These are phyloP conservation scores for Kodamaea plutei DNA, from an alignment of 1,139 yeast genomes.

Conservation along the genomic window DNA sequence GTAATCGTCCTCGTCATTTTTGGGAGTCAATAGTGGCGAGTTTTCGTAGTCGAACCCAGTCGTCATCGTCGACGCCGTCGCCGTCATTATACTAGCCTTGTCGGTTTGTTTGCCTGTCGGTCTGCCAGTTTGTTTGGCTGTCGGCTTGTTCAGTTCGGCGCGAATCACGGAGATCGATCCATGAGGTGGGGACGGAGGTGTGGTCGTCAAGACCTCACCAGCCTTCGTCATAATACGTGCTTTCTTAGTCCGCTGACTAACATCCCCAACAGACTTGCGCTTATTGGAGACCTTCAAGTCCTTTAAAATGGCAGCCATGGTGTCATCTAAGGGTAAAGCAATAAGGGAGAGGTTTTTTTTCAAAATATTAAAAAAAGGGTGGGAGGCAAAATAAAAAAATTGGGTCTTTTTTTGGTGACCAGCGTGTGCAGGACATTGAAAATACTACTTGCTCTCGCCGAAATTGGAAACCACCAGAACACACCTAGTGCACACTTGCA, in stretches of 20 bases:
- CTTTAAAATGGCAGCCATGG: constrained; percentile 27
- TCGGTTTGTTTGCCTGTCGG: neutral
- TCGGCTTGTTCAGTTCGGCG: constrained; percentile 1
- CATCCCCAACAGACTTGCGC: constrained; percentile 32
- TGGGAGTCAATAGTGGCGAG: constrained; percentile 42
- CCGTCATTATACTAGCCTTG: neutral
- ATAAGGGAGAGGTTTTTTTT: constrained; percentile 3
- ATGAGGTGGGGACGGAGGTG: constrained; percentile 7
- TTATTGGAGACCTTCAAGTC: constrained; percentile 22
- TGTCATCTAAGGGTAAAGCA: constrained; percentile 3
- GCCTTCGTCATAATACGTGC: constrained; percentile 3
- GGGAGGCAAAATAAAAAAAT: constrained; percentile 6
- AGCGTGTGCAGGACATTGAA: neutral
- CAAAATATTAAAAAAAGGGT: constrained; percentile 3
- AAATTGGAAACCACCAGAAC: too few species aligned
- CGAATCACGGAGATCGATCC: neutral
- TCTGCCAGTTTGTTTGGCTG: neutral
- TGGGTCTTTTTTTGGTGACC: constrained; percentile 4
- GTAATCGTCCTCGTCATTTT: constrained; percentile 37
- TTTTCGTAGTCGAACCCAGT: constrained; percentile 18
- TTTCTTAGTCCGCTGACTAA: constrained; percentile 29
- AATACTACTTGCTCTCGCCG: too few species aligned
- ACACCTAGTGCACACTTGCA: too few species aligned
- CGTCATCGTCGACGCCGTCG: too few species aligned
- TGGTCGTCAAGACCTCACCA: neutral